Percentiles rank a stretch among this genome's conserved stretches.
Evolutionary conservation across 768 basidiomycete genomes (phyloP).

Genomic region (Macrolepiota fuliginosa): DNA sequence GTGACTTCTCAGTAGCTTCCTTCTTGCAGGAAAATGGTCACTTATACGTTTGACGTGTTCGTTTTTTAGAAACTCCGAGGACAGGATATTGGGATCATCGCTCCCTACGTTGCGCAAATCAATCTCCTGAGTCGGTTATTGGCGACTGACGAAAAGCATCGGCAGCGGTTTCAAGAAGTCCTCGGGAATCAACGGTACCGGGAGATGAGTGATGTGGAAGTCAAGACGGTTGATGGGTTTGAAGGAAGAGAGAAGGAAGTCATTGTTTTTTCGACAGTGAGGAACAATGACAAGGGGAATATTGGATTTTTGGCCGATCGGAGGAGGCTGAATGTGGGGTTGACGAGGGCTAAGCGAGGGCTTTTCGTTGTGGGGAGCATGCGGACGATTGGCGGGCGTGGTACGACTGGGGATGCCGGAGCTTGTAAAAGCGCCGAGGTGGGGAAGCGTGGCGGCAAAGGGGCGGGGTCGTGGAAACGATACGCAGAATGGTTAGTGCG

Average conservation of each 20-base stretch:
- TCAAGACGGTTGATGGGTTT: conserved; percentile 94
- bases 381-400: conserved; percentile 47
- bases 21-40: not conserved
- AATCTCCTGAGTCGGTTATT: conserved; percentile 68
- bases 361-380: conserved; percentile 78
- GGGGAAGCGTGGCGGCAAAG: conserved; percentile 32
- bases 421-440: conserved; percentile 12
- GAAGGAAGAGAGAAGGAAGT: conserved; percentile 93
- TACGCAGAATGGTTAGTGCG: conserved; percentile 57
- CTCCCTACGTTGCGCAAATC: conserved; percentile 90
- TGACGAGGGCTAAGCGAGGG: conserved; percentile 87
- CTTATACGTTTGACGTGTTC: conserved; percentile 1
- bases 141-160: conserved; percentile 50
- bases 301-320: conserved; percentile 91
- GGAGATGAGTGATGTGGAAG: conserved; percentile 69
- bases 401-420: not conserved
- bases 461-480: conserved; percentile 56
- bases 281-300: conserved; percentile 72
- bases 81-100: conserved; percentile 85
- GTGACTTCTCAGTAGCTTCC: conserved; percentile 37
- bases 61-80: conserved; percentile 55
- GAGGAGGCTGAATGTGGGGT: conserved; percentile 83
- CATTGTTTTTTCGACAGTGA: conserved; percentile 88
- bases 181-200: conserved; percentile 66
- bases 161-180: conserved; percentile 50